Conservation (phyloP, 306 rosid species). For the Quercus suber region DNA sequence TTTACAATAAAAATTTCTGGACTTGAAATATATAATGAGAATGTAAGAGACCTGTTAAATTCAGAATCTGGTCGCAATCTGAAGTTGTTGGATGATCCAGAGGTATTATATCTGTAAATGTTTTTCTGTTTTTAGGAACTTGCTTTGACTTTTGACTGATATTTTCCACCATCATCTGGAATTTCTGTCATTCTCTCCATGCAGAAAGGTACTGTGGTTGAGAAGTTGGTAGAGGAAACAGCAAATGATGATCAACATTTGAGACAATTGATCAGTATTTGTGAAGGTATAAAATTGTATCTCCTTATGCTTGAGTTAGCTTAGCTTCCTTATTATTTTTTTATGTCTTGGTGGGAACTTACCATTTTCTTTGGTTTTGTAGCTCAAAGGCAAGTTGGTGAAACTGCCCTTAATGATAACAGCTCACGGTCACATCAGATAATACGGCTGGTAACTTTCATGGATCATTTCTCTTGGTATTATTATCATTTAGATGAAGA, state of each 20-base stretch:
- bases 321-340: constrained; percentile 1
- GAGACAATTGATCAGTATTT: constrained; percentile 84
- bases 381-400: constrained; percentile 99
- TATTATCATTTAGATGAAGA: not conserved
- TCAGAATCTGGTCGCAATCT: constrained; percentile 86
- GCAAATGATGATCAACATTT: constrained; percentile 83
- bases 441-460: constrained; percentile 77
- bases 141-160: not conserved
- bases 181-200: constrained; percentile 11
- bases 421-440: constrained; percentile 99
- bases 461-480: constrained; percentile 3
- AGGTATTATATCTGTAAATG: constrained; percentile 42
- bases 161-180: constrained; percentile 6
- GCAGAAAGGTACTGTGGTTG: constrained; percentile 98
- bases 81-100: constrained; percentile 96
- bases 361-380: constrained; percentile 23
- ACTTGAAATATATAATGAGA: constrained; percentile 97
- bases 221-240: constrained; percentile 92
- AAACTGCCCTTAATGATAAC: constrained; percentile 92
- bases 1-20: constrained; percentile 86
- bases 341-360: not conserved
- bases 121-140: not conserved
- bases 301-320: constrained; percentile 1
- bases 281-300: constrained; percentile 65
- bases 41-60: constrained; percentile 86